These are phyloP conservation scores for Miscanthus sacchariflorus DNA, from an alignment of 202 grass and related monocot species.

Conservation along the genomic window DNA sequence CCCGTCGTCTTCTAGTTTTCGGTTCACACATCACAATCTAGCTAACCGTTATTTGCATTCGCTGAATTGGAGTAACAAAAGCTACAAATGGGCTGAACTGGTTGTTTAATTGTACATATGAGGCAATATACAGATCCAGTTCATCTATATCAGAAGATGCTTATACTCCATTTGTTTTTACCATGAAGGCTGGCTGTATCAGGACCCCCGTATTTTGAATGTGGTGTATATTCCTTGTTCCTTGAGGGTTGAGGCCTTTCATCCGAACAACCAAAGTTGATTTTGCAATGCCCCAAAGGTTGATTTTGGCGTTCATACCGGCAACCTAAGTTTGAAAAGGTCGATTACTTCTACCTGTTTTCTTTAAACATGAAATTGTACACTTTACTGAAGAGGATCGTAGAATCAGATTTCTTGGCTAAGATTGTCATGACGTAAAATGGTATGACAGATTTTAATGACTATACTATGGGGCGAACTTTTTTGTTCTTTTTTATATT, in stretches of 20 bases:
- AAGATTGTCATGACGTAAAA: background rate
- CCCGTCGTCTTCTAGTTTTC: background rate
- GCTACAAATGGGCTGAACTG: background rate
- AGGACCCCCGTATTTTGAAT: slow-evolving; percentile 2
- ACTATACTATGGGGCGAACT: background rate
- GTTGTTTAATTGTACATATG: slow-evolving; percentile 21
- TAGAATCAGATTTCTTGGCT: background rate
- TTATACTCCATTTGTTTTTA: background rate
- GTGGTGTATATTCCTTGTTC: background rate
- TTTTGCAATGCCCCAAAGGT: background rate
- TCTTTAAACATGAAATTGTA: no score
- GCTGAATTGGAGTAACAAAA: slow-evolving; percentile 19
- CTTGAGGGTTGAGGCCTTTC: background rate
- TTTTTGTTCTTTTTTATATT: background rate
- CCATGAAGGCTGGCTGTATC: background rate
- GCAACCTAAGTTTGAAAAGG: background rate
- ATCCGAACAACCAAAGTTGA: background rate
- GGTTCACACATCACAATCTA: background rate
- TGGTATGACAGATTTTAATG: background rate
- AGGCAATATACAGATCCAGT: slow-evolving; percentile 2
- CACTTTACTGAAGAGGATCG: no score
- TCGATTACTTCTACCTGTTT: background rate
- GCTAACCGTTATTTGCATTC: slow-evolving; percentile 10
- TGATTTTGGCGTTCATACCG: background rate
- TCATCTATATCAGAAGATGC: background rate